Evolutionary conservation across 176 grass and related monocot species (phyloP), one percentile per base, ranked within the genome.

Genomic region (Eragrostis curvula): DNA sequence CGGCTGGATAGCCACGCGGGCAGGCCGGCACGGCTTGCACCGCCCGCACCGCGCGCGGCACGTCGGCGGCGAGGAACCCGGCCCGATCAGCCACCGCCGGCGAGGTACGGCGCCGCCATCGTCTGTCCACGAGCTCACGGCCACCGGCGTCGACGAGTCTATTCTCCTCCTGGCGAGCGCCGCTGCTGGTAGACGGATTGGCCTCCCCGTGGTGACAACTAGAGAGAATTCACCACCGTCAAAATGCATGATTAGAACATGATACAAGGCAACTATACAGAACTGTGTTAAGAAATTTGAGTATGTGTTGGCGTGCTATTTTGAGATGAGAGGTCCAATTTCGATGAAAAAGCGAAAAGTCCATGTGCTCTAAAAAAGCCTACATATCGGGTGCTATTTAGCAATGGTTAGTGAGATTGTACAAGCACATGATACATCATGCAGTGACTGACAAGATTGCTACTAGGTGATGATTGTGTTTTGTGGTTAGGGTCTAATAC

Each of bases 1-100:
- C 0, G 91, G 87, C 12, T 97, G 91, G 85, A 97, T 90, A 16
- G 91, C 84, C 66, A 94, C 94, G 27, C 85, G 89, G 15, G 93
- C 85, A 18, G 89, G 40, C 29, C 40, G 82, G 81, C 91, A 93
- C 11, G 88, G 94, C 49, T 46, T 1, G 88, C 93, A 96, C 75
- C 75, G 79, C 17, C 88, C 93, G 69, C 93, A 96, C 74, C 90
- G 82, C 12, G 25, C 66, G 1, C 71, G 79, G 81, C 93, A 96
- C 16, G 85, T 88, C 85, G 90, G 93, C 68, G 93, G 93, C 20
- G 75, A 83, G 5, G 93, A 96, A 0, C 90, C 90, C 3, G 69
- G 87, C 0, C 90, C 93, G 2, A 64, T 45, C 10, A 91, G 73
- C 60, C 68, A 74, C 82, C 75, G 66, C 49, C 79, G 83, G 8